A percentile compares a stretch with the other conserved stretches of the same genome.
Conservation (phyloP, 140 eudicot species). For the Bidens hawaiensis region DNA sequence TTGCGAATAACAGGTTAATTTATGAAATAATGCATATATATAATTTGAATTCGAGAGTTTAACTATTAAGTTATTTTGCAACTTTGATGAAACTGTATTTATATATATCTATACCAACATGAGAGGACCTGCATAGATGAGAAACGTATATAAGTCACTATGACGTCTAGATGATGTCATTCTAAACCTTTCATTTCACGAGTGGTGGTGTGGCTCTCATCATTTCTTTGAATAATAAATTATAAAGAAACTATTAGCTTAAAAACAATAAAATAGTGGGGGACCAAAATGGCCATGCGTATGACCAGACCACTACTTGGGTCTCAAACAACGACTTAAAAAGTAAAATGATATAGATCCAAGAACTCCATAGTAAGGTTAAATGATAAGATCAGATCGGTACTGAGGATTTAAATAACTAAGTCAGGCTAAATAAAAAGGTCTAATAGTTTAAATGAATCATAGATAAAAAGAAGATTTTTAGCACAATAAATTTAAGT, state of each 20-base stretch:
- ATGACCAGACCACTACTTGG: conserved; percentile 35
- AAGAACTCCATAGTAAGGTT: not conserved
- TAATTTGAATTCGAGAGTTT: not conserved
- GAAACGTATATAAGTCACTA: conserved; percentile 3
- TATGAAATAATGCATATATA: not conserved
- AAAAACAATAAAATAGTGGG: conserved; percentile 25
- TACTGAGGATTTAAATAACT: not conserved
- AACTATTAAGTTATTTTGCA: too few relatives aligned
- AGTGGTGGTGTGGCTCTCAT: conserved; percentile 22
- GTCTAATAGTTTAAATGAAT: too few relatives aligned
- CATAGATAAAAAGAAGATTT: too few relatives aligned
- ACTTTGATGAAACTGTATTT: not conserved
- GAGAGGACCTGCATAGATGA: not conserved
- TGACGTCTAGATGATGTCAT: conserved; percentile 12
- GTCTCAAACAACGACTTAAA: conserved; percentile 8
- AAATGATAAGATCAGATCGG: not conserved
- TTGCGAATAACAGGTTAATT: not conserved
- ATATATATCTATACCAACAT: not conserved
- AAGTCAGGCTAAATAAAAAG: too few relatives aligned
- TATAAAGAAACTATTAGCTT: not conserved
- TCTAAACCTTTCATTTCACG: not conserved
- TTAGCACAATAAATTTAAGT: too few relatives aligned
- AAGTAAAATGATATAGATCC: not conserved
- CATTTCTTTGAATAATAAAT: conserved; percentile 22
- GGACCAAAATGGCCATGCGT: conserved; percentile 35